Evolutionary conservation across 1,284 basidiomycete genomes (phyloP), one percentile per base, ranked within the genome.

Genomic region (Cerrena zonata): DNA sequence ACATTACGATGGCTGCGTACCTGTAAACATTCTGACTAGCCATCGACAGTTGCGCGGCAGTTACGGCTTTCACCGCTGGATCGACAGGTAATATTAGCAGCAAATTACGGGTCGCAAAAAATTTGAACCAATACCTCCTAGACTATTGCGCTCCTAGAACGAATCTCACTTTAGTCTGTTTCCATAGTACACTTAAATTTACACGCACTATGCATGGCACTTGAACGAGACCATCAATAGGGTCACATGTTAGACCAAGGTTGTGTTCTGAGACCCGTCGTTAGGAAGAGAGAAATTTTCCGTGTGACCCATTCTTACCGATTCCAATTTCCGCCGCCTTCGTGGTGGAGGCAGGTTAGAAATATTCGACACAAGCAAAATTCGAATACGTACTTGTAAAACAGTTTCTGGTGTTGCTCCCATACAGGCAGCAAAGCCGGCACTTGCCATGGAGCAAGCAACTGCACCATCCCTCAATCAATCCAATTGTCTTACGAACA

Each of bases 321-420:
- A 96, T 95, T 2, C 92, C 94, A 50, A 95, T 94, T 67, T 97
- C 95, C 39, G 94, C 94, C 13, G 94, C 94, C 77, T 94, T 71
- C 54, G 38, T 57, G 19, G 12, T 44, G 15, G 48, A 26, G 15
- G 45, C 56, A 53, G 53, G 60, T 36, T 39, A 19, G 25, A n/a
- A 15, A 26, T 36, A 48, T 23, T 38, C 13, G 39, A 39, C 2
- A 45, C n/a, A n/a, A n/a, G n/a, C n/a, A n/a, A n/a, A n/a, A n/a
- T n/a, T n/a, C n/a, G n/a, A n/a, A n/a, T 58, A 41, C 68, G 50
- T 53, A 82, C 83, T 71, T 88, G 84, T 27, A 88, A 66, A 3
- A 89, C 80, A n/a, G 84, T 89, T 65, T 89, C 86, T 12, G 89
- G 89, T 7, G 83, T 79, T 38, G 87, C 88, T 57, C 91, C 91